Conservation (phyloP, 2,329 filamentous ascomycete genomes). For the Diaporthe batatas region DNA sequence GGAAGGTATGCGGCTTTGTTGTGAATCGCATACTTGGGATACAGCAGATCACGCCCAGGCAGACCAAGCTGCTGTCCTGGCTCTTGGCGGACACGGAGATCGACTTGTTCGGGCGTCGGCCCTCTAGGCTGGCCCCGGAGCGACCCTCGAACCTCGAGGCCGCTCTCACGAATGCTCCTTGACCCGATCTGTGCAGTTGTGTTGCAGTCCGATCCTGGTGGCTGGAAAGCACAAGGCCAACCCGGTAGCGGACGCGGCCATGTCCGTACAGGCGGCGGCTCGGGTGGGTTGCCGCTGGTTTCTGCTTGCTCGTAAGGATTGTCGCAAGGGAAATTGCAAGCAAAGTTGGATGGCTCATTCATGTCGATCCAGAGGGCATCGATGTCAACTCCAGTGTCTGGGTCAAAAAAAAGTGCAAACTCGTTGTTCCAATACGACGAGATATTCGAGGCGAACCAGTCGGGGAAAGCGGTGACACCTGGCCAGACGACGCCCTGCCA, state of each 20-base stretch:
- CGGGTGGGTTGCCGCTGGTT: constrained; percentile 66
- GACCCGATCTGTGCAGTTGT: constrained; percentile 44
- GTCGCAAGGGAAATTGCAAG: constrained; percentile 68
- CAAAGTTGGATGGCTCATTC: constrained; percentile 66
- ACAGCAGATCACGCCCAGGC: constrained; percentile 72
- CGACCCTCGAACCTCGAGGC: not conserved
- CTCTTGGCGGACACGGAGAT: constrained; percentile 44
- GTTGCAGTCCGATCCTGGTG: constrained; percentile 58
- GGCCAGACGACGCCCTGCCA: constrained; percentile 81
- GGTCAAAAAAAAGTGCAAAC: constrained; percentile 74
- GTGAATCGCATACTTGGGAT: constrained; percentile 74
- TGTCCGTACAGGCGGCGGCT: constrained; percentile 71
- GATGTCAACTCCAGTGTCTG: constrained; percentile 76
- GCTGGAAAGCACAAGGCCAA: constrained; percentile 77
- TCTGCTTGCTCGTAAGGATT: constrained; percentile 55
- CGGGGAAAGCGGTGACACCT: constrained; percentile 78
- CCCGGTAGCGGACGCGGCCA: constrained; percentile 76
- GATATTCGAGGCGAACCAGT: constrained; percentile 79
- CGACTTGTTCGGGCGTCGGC: constrained; percentile 37
- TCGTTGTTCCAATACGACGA: constrained; percentile 78
- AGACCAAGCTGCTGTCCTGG: constrained; percentile 66
- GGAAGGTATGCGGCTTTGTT: constrained; percentile 67
- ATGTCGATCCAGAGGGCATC: constrained; percentile 85
- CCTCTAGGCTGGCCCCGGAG: not conserved
- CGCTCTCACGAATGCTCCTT: not conserved